phyloP scores from a whole-genome alignment of 108 stramenopile genomes.

The Fragilariopsis cylindrus region DNA sequence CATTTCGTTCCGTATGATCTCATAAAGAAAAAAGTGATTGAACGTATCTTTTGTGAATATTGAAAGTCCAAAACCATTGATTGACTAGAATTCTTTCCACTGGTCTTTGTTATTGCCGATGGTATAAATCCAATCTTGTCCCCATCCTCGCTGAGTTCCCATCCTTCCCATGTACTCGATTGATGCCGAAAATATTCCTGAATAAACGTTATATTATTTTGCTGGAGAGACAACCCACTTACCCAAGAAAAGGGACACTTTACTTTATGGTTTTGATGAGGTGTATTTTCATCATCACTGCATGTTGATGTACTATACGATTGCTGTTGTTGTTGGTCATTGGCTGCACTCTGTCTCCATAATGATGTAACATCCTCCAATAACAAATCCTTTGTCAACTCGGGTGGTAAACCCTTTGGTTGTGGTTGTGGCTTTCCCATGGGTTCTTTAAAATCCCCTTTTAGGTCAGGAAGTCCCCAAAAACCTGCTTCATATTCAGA shows the following conservation, averaged over 20 bases:
- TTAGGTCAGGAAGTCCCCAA: slow-evolving; percentile 30
- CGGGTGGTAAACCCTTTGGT: slow-evolving; percentile 65
- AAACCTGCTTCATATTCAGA: slow-evolving; percentile 22
- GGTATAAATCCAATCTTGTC: slow-evolving; percentile 70
- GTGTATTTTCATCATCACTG: not conserved
- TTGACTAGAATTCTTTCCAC: slow-evolving; percentile 5
- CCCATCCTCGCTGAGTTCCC: slow-evolving; percentile 56
- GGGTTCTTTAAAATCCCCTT: slow-evolving; percentile 15
- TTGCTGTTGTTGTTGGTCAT: not conserved
- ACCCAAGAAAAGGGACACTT: slow-evolving; percentile 78
- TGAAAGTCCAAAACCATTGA: slow-evolving; percentile 32
- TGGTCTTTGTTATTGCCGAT: slow-evolving; percentile 9
- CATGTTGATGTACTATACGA: too few species aligned
- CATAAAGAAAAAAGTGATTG: slow-evolving; percentile 73
- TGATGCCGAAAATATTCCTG: slow-evolving; percentile 45
- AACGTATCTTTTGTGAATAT: slow-evolving; percentile 49
- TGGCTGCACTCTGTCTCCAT: slow-evolving; percentile 39
- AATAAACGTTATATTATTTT: slow-evolving; percentile 51
- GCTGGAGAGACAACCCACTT: slow-evolving; percentile 50
- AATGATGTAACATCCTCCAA: slow-evolving; percentile 60
- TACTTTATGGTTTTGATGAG: not conserved
- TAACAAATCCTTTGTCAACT: slow-evolving; percentile 52
- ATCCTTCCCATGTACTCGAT: slow-evolving; percentile 51
- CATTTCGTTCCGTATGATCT: slow-evolving; percentile 80
- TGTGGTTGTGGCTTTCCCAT: slow-evolving; percentile 52